Percentiles rank a stretch among this genome's conserved stretches.
phyloP scores from a whole-genome alignment of 352 stramenopile species.

The Globisporangium nodosum region DNA sequence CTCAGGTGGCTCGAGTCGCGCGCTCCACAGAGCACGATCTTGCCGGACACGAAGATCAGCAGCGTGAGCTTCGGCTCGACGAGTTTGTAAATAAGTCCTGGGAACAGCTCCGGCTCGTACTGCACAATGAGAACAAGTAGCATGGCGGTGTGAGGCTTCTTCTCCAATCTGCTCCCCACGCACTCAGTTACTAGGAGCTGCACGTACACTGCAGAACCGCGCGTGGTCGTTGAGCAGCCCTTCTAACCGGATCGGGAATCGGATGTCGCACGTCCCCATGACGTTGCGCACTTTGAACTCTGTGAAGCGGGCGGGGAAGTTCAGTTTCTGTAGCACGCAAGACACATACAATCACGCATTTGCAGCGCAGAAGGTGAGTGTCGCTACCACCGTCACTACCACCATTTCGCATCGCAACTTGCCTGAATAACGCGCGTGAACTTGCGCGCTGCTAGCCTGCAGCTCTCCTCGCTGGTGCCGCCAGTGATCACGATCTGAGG shows the following conservation, averaged over 20 bases:
- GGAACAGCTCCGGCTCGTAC: slow-evolving; percentile 99
- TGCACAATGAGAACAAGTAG: slow-evolving; percentile 9
- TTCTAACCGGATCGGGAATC: slow-evolving; percentile 98
- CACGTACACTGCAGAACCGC: slow-evolving; percentile 90
- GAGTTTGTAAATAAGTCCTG: slow-evolving; percentile 98
- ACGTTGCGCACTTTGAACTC: slow-evolving; percentile 97
- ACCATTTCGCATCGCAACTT: not conserved
- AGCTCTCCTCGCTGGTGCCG: slow-evolving; percentile 78
- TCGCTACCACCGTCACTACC: not conserved
- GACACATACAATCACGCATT: not conserved
- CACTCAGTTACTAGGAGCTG: not conserved
- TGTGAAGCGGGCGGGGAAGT: slow-evolving; percentile 79
- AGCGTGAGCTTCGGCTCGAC: slow-evolving; percentile 97
- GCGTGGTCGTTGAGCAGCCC: slow-evolving; percentile 95
- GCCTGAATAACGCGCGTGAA: slow-evolving; percentile 85
- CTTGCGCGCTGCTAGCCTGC: slow-evolving; percentile 75
- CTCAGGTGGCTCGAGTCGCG: slow-evolving; percentile 39
- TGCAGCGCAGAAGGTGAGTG: not conserved
- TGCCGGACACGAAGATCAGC: slow-evolving; percentile 99
- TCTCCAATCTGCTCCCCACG: not conserved
- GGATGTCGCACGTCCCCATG: slow-evolving; percentile 96
- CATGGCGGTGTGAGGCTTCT: too few species aligned
- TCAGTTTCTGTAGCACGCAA: slow-evolving; percentile 68
- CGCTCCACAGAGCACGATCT: slow-evolving; percentile 96
- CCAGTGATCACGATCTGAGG: slow-evolving; percentile 81